Evolutionary conservation across 805 yeast genomes (phyloP).

Genomic region (Candida silvicultrix): DNA sequence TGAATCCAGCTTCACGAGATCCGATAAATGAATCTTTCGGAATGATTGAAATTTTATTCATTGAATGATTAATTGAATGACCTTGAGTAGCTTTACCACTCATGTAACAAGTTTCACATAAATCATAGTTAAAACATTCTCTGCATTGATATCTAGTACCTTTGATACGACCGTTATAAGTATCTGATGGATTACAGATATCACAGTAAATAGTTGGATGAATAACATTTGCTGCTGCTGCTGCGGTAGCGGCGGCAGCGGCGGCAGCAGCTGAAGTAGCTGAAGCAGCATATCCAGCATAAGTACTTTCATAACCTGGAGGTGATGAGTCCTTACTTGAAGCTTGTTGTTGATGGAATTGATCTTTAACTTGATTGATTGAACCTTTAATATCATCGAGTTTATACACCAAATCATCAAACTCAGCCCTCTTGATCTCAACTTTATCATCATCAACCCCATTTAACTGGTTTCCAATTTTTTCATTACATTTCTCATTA

Average conservation of each 20-base stretch:
- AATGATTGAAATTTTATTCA: neutral
- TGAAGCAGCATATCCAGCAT: too few relatives aligned
- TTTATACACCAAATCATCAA: neutral
- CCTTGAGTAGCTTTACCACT: neutral
- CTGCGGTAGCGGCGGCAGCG: too few relatives aligned
- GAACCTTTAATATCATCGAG: neutral
- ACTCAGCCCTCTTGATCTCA: neutral
- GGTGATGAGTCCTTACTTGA: too few relatives aligned
- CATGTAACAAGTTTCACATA: conserved; percentile 32
- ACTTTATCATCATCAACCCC: neutral
- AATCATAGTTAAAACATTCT: conserved; percentile 39
- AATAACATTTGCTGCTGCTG: neutral
- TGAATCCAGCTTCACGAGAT: neutral
- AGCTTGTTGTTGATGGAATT: neutral
- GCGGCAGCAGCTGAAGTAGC: too few relatives aligned
- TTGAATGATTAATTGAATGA: neutral
- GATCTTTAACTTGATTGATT: neutral
- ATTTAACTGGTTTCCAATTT: too few relatives aligned
- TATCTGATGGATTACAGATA: neutral
- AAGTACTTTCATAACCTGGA: too few relatives aligned
- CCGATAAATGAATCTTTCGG: neutral
- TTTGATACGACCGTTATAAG: neutral
- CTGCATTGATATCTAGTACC: conserved; percentile 41
- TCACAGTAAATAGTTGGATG: conserved; percentile 3
- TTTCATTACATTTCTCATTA: neutral